Conservation (phyloP, 768 basidiomycete genomes). For the Boletus rubropictus region DNA sequence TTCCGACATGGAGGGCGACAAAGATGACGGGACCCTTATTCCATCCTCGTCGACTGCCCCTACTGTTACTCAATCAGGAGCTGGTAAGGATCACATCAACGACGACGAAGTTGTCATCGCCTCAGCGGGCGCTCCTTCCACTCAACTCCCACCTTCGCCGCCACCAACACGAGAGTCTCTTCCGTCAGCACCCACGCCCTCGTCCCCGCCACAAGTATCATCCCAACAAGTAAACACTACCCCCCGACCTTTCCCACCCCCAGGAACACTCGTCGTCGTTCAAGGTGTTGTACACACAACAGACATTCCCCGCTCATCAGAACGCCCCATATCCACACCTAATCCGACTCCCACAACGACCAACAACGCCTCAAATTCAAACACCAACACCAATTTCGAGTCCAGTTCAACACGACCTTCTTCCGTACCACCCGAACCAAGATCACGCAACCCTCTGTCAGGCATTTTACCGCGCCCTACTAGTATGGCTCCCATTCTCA, state of each 20-base stretch:
- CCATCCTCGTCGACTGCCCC: constrained; percentile 20
- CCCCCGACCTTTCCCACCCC: constrained; percentile 57
- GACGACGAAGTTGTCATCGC: constrained; percentile 21
- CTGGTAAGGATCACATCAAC: constrained; percentile 1
- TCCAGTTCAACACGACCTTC: constrained; percentile 13
- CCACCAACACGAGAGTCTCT: constrained; percentile 7
- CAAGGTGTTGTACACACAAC: constrained; percentile 80
- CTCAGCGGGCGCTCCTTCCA: constrained; percentile 9
- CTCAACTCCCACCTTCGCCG: constrained; percentile 10
- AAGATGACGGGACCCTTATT: not conserved
- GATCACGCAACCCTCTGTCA: constrained; percentile 33
- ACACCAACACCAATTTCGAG: constrained; percentile 5
- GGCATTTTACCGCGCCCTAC: constrained; percentile 35
- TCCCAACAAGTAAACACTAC: constrained; percentile 16
- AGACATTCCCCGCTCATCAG: constrained; percentile 44
- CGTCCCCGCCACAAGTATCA: constrained; percentile 20
- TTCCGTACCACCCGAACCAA: constrained; percentile 26
- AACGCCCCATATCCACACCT: constrained; percentile 17
- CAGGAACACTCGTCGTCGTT: constrained; percentile 76
- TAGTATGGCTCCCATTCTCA: constrained; percentile 29
- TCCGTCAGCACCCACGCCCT: constrained; percentile 10
- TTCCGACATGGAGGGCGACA: constrained; percentile 3
- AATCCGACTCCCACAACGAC: constrained; percentile 6
- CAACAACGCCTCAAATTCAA: constrained; percentile 5
- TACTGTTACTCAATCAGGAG: constrained; percentile 3